Base-by-base conservation (phyloP, 163 green algal species). In the Chloroidium sp. region DNA sequence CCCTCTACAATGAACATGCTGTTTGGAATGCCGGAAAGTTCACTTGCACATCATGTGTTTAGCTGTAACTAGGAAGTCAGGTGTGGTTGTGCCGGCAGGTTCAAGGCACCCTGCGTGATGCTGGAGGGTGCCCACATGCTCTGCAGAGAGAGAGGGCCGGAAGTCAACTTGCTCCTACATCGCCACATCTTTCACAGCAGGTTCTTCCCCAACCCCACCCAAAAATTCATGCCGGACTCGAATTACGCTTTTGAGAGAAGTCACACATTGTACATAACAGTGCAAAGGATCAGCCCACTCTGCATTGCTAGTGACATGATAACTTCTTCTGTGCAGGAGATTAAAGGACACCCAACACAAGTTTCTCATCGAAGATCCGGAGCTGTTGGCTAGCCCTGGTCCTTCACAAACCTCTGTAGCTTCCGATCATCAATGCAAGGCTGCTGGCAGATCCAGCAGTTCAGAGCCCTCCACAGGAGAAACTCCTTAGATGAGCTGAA, bases 91-190 rank as follows among this genome's bases (percentile, higher is more conserved):
- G 14, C 8, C 57, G 67, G 60, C 74, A 78, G 82, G 72, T 72
- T 92, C 68, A 74, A 82, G n/a, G 84, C 83, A 2, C 81, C 86
- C 2, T 83, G 86, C 76, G 81, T 90, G 69, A 76, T 90, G 82
- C 62, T 92, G 79, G 83, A 90, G 62, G 84, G 86, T 1, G 88
- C 83, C 62, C 88, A 92, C 76, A 88, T 92, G 69, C 80, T 89
- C 3, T 77, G 81, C 2, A 79, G 88, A 0, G 86, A 90, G 69
- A 81, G 84, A 14, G 86, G 86, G 1, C n/a, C 62, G 0, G 72
- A 90, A 75, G 82, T 89, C 69, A 85, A 85, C 69, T 60, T 76
- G 61, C 76, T 87, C 59, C 79, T 87, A 62, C 75, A 77, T 6
- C 76, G 82, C 62, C 74, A 85, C 58, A 77, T 87, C 75, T 76